These are phyloP conservation scores for Aureobasidium sp. DNA, from an alignment of 2,329 filamentous ascomycete genomes.

Conservation along the genomic window DNA sequence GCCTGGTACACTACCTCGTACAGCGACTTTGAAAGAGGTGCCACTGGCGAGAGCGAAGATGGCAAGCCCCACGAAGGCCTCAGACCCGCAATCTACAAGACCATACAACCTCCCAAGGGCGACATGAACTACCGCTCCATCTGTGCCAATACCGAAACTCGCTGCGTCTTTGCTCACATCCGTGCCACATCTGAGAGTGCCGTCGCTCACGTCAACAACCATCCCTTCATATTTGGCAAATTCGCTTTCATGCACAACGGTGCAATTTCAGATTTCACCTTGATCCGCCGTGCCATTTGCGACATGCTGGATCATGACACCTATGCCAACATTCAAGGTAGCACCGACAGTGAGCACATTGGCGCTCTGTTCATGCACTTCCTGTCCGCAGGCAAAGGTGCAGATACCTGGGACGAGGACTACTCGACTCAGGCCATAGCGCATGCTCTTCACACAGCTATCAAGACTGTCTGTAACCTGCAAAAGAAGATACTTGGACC, in stretches of 20 bases:
- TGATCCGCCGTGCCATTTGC: slow-evolving; percentile 39
- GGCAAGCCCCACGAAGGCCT: slow-evolving; percentile 26
- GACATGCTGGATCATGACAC: slow-evolving; percentile 38
- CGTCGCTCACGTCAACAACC: slow-evolving; percentile 44
- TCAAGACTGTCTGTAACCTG: slow-evolving; percentile 36
- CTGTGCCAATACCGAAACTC: slow-evolving; percentile 42
- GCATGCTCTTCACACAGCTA: slow-evolving; percentile 33
- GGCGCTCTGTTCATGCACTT: slow-evolving; percentile 43
- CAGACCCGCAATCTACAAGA: slow-evolving; percentile 45
- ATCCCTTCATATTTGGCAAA: slow-evolving; percentile 47
- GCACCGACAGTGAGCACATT: slow-evolving; percentile 45
- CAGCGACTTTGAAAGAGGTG: slow-evolving; percentile 31
- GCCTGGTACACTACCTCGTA: slow-evolving; percentile 44
- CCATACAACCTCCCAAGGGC: slow-evolving; percentile 42
- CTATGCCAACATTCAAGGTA: slow-evolving; percentile 41
- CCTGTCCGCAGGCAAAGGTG: slow-evolving; percentile 31
- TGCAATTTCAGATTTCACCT: slow-evolving; percentile 38
- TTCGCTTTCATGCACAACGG: slow-evolving; percentile 52
- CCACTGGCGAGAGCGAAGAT: slow-evolving; percentile 20
- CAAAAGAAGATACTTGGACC: slow-evolving; percentile 37
- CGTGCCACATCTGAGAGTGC: slow-evolving; percentile 41
- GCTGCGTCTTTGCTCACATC: slow-evolving; percentile 46
- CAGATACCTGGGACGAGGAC: slow-evolving; percentile 33
- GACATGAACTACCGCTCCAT: slow-evolving; percentile 47
- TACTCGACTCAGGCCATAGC: slow-evolving; percentile 37